Conservation (phyloP, 805 yeast species). For the Wickerhamomyces queroliae region DNA sequence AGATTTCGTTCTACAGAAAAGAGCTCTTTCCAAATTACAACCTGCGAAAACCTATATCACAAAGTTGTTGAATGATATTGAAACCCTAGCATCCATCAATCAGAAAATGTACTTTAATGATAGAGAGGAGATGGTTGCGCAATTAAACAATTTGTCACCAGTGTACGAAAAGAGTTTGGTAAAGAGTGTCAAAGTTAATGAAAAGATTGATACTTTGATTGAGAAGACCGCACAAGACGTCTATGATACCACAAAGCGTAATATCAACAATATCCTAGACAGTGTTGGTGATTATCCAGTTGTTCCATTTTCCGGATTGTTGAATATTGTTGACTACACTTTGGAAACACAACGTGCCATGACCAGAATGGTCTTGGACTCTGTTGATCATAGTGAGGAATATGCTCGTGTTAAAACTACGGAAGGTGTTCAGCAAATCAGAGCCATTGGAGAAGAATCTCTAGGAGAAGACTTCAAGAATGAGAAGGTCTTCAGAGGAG, state of each 20-base stretch:
- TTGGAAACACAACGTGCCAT: conserved; percentile 61
- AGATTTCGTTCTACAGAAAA: conserved; percentile 80
- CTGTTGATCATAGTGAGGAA: conserved; percentile 62
- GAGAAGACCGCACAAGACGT: conserved; percentile 54
- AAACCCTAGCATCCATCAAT: conserved; percentile 56
- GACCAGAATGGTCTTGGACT: conserved; percentile 54
- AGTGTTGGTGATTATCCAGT: conserved; percentile 44
- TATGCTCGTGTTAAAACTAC: conserved; percentile 60
- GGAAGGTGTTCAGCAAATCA: conserved; percentile 55
- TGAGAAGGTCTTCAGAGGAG: conserved; percentile 60
- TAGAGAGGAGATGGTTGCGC: conserved; percentile 36
- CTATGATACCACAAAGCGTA: conserved; percentile 54
- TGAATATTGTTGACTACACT: conserved; percentile 66
- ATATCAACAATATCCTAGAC: conserved; percentile 46
- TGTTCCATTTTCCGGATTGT: conserved; percentile 54
- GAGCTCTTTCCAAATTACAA: conserved; percentile 80
- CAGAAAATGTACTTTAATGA: conserved; percentile 46
- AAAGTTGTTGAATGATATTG: conserved; percentile 65
- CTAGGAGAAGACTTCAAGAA: conserved; percentile 53
- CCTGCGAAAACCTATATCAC: conserved; percentile 88
- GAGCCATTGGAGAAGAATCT: conserved; percentile 53
- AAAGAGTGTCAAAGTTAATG: conserved; percentile 49
- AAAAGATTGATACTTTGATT: conserved; percentile 52
- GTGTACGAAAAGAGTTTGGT: conserved; percentile 47
- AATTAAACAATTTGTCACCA: conserved; percentile 58